Evolutionary conservation across 371 early-diverging fungal genomes (phyloP), one percentile per base, ranked within the genome.

Genomic region (Fennellomyces sp.): DNA sequence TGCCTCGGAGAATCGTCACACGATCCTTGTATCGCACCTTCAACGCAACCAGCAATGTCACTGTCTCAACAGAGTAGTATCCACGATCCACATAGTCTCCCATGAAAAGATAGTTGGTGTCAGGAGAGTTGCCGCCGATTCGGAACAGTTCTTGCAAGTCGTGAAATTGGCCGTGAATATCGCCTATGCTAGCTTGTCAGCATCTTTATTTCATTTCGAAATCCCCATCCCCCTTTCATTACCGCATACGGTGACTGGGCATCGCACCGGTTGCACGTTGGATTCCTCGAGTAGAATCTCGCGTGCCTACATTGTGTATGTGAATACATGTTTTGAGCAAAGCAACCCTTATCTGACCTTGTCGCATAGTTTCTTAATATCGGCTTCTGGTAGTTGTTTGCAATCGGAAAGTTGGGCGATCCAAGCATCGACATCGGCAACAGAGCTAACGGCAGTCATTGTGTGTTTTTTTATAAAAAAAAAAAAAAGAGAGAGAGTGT

Each of bases 41-140:
- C 58, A 98, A 84, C 19, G 89, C 91, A 69, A 99, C 86, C 39
- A 99, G 76, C 54, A 98, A 70, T 25, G 97, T 93, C 61, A 99
- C 93, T 5, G 99, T 97, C 71, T 99, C 99, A 56, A 99, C 85
- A 67, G 94, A 94, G 82, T 97, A 97, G 77, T 97, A 98, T 19
- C 99, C 99, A 56, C 99, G 88, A 81, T 99, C 99, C 10, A 99
- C 99, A 86, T 97, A 99, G 70, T 99, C 99, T 23, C 99, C 99
- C 97, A 99, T 97, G 73, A 98, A 98, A 60, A 97, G 87, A 76
- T 99, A 99, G 75, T 94, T 97, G 23, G 98, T 99, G 60, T 92
- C 88, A 6, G 99, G 98, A 12, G 97, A 90, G 72, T 97, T 92
- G 21, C 99, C 99, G 38, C 98, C 99, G 23, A 98, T 97, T 35